Base-by-base conservation (phyloP, 345 rosid genomes). In the Excoecaria cochinchinensis region DNA sequence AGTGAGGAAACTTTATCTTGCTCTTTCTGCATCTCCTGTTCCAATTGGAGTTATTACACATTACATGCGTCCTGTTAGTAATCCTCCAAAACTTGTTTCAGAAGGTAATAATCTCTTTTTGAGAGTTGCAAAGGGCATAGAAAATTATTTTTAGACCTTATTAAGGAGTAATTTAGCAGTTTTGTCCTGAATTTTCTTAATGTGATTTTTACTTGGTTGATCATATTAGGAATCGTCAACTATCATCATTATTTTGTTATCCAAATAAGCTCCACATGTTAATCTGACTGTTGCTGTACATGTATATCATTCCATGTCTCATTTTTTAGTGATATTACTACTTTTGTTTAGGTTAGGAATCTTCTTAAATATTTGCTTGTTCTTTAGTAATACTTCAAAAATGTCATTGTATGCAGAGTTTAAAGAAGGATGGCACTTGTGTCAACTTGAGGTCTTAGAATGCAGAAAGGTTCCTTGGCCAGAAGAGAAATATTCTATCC, bases 381-480 rank as follows among this genome's bases (percentile, higher is more conserved):
- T 79, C 46, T 11, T 21, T 60, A 21, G 3, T 31, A 39, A 42
- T 39, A 39, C 47, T 51, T 77, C 31, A 44, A 44, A 44, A 44
- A 44, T 44, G 10, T 59, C 36, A 13, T 40, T 62, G 58, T 71
- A 14, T 85, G 86, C 86, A 94, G 99, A 91, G 48, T 82, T 69
- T 69, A 79, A 81, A 63, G 76, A 91, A 74, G 88, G 95, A 13
- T 94, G 97, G 99, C 80, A 88, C 69, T 82, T 91, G 73, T 94
- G 97, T 82, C 93, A 90, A 84, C 92, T 94, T 60, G 97, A 94
- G 87, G 85, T 94, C 75, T 69, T 90, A 86, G 95, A 90, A 77
- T 94, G 99, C 83, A 90, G 80, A 78, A 73, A 87, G 84, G 88
- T 92, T 56, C 89, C 87, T 58, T 94, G 98, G 98, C 97, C 98